A percentile compares a stretch with the other conserved stretches of the same genome.
Evolutionary conservation across 495 filamentous ascomycete genomes (phyloP).

Genomic region (Talaromyces trachyspermus): DNA sequence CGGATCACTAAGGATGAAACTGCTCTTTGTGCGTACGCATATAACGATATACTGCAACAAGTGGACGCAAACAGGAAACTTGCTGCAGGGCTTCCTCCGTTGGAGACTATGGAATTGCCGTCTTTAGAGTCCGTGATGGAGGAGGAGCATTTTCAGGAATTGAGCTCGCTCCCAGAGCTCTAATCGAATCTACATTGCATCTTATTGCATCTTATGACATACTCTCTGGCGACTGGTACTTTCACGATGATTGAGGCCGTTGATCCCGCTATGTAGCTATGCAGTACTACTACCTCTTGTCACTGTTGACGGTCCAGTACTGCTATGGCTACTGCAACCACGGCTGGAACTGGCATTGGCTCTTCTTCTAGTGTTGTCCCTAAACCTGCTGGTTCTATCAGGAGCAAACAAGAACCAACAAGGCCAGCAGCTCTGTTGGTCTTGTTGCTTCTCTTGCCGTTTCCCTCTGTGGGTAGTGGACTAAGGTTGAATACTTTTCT

Average conservation of each 20-base stretch:
- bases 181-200: too few species aligned
- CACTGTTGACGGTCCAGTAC: too few species aligned
- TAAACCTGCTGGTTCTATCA: slow-evolving; percentile 25
- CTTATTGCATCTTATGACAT: too few species aligned
- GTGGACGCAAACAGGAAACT: neutral
- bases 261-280: too few species aligned
- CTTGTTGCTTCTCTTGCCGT: slow-evolving; percentile 22
- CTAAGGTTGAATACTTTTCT: neutral
- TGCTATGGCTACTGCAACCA: slow-evolving; percentile 6
- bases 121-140: neutral
- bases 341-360: slow-evolving; percentile 5
- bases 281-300: too few species aligned
- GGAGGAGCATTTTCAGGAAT: neutral
- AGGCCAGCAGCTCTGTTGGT: slow-evolving; percentile 18
- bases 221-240: too few species aligned
- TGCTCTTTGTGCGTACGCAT: neutral
- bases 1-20: neutral
- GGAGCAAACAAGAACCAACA: slow-evolving; percentile 22
- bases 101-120: neutral
- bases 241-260: too few species aligned
- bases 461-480: slow-evolving; percentile 19
- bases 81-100: neutral
- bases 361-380: slow-evolving; percentile 5
- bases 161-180: neutral
- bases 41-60: neutral